Percentiles rank a stretch among this genome's conserved stretches.
phyloP scores from a whole-genome alignment of 176 grass and related monocot species.

The Paspalum vaginatum region DNA sequence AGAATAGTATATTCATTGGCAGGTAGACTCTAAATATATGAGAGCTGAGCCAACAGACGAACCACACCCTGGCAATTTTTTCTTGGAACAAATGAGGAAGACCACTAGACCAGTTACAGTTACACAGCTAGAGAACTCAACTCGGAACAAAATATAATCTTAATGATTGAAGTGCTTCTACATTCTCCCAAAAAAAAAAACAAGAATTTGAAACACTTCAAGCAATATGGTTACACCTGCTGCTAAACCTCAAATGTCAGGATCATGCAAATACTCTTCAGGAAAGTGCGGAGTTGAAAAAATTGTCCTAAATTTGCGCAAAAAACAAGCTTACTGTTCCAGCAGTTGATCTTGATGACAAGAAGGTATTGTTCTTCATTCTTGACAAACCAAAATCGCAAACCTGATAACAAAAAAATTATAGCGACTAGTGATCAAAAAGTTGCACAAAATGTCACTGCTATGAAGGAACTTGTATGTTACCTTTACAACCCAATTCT shows the following conservation, averaged over 20 bases:
- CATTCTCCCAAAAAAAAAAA: conserved; percentile 3
- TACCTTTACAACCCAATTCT: conserved; percentile 99
- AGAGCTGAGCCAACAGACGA: conserved; percentile 23
- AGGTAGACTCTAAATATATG: conserved; percentile 16
- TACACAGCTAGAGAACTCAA: conserved; percentile 9
- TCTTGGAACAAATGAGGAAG: conserved; percentile 18
- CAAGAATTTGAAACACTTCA: background rate
- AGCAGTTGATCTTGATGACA: conserved; percentile 98
- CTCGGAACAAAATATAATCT: conserved; percentile 19
- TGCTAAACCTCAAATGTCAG: conserved; percentile 11
- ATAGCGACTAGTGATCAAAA: conserved; percentile 19
- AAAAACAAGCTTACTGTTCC: conserved; percentile 84
- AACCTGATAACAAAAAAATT: conserved; percentile 61
- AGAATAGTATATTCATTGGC: background rate
- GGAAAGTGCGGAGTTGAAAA: conserved; percentile 3
- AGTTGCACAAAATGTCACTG: conserved; percentile 28
- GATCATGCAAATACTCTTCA: background rate
- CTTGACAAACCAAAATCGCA: conserved; percentile 99
- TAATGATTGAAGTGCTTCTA: background rate
- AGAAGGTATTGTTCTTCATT: conserved; percentile 94
- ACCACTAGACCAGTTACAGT: conserved; percentile 2
- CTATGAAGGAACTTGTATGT: conserved; percentile 33
- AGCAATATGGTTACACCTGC: background rate
- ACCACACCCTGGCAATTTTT: background rate
- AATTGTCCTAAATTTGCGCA: background rate